Base-by-base conservation (phyloP, 176 grass and related monocot species). In the Leersia perrieri region DNA sequence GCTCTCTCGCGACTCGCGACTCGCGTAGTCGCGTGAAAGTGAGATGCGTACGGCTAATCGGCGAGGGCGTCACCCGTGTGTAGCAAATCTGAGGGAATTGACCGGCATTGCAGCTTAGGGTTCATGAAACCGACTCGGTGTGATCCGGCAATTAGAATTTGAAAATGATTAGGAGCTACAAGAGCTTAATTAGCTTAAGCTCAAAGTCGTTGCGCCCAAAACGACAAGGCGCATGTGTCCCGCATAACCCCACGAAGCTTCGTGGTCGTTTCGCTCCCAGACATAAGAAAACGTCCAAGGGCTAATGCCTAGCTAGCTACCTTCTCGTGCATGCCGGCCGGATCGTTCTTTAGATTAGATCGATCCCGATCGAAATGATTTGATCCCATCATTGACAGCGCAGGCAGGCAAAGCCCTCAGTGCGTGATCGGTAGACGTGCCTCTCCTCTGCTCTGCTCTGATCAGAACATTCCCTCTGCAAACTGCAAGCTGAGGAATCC, bases 381-480 rank as follows among this genome's bases (percentile, higher is more conserved):
- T 72, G 40, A 72, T 49, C 70, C 41, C 27, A 87, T 81, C 63
- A 87, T 75, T 86, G 76, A 74, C 69, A 72, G 69, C 60, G 63
- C 75, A 77, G 36, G 67, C n/a, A 26, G 61, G 4, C n/a, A n/a
- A n/a, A 22, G 66, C 9, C 55, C 23, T 57, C 60, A 72, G 55
- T 77, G 73, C 22, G 51, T 38, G 78, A 51, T 33, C 58, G 5
- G 6, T 23, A 7, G 33, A 44, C 77, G 70, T 81, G 83, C 20
- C 49, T 44, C 41, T 14, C 41, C 65, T 40, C 67, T 6, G 73
- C 34, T 9, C 58, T 60, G 14, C 44, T 66, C 60, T 80, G 73
- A 73, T 81, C 67, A 33, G 78, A 90, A 90, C 88, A 90, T 90
- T 90, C 88, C 83, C 83, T 82, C 88, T 86, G 88, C 72, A 76